Conservation (phyloP, 2,329 filamentous ascomycete genomes). For the Colletotrichum plurivorum region DNA sequence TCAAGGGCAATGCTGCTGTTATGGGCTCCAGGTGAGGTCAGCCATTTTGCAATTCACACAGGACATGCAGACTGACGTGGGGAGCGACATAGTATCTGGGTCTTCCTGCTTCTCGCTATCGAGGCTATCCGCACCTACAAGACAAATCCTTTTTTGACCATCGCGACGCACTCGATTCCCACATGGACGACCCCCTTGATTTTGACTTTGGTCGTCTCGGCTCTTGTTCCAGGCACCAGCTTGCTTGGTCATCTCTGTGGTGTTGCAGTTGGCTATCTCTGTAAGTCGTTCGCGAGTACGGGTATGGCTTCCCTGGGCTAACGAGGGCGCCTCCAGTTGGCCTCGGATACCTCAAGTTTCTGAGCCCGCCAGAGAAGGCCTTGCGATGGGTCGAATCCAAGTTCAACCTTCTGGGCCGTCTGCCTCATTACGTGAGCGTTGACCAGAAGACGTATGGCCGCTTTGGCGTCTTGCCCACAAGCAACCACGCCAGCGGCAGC, state of each 20-base stretch:
- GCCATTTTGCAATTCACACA: not conserved
- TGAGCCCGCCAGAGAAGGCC: slow-evolving; percentile 90
- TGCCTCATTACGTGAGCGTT: slow-evolving; percentile 94
- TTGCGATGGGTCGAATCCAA: slow-evolving; percentile 91
- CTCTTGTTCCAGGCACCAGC: slow-evolving; percentile 85
- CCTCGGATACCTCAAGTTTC: slow-evolving; percentile 88
- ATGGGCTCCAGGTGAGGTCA: slow-evolving; percentile 82
- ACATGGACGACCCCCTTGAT: slow-evolving; percentile 94
- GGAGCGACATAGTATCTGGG: slow-evolving; percentile 78
- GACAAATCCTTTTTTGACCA: slow-evolving; percentile 82
- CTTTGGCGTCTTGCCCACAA: slow-evolving; percentile 86
- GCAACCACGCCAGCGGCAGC: slow-evolving; percentile 52
- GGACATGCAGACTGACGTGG: slow-evolving; percentile 18
- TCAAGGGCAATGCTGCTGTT: slow-evolving; percentile 80
- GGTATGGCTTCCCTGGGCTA: slow-evolving; percentile 32
- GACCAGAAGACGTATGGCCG: slow-evolving; percentile 97
- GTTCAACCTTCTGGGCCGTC: slow-evolving; percentile 83
- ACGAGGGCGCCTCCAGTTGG: slow-evolving; percentile 70
- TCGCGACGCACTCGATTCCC: slow-evolving; percentile 78
- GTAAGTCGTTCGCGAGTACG: slow-evolving; percentile 65
- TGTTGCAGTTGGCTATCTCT: slow-evolving; percentile 86
- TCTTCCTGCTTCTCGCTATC: slow-evolving; percentile 87
- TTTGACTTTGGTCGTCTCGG: slow-evolving; percentile 79
- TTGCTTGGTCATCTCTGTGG: slow-evolving; percentile 90
- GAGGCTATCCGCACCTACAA: slow-evolving; percentile 90